Base-by-base conservation (phyloP, 1,139 yeast genomes). In the Geotrichum carabidarum region DNA sequence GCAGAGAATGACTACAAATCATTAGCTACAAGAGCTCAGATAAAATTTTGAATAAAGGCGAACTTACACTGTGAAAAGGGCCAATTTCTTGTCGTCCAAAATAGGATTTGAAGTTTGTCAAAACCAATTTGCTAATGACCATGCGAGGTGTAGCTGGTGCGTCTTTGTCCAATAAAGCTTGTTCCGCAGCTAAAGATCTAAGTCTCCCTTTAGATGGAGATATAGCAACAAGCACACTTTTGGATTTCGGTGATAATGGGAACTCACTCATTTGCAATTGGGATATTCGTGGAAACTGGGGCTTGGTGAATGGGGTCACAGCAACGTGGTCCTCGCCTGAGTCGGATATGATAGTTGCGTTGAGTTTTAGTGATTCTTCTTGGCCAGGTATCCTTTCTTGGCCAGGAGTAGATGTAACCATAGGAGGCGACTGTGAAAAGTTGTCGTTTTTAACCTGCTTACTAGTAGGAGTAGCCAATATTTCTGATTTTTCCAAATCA, bases 11-110 rank as follows among this genome's bases (percentile, higher is more conserved):
- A 88, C 45, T 90, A 74, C 9, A 46, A 9, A 17, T 34, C 36
- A 30, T 54, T 57, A 54, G 58, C 59, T 36, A 42, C 22, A 18
- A 5, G 42, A 18, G 14, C 17, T 31, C 31, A 37, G 42, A 14
- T 22, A 48, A n/a, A 17, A 15, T 47, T 36, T 40, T 11, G 9
- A 11, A 27, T 42, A 22, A 5, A 22, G 5, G 27, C 27, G 5
- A 22, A 61, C 71, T 44, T 61, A 68, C 71, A 49, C 70, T 67
- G 68, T 93, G 87, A 69, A 94, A 94, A 0, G 99, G 99, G 0
- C 99, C 99, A 57, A 94, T 87, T 9, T 81, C 81, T 71, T 93
- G 98, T 15, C 78, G 74, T 0, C 99, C 99, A 0, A 97, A 98
- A 68, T 94, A 94, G 0, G 98, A 90, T 66, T 94, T 94, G 78